Percentiles rank a stretch among this genome's conserved stretches.
Evolutionary conservation across 2,329 filamentous ascomycete genomes (phyloP).

Genomic region (Chrysosporium queenslandicum): DNA sequence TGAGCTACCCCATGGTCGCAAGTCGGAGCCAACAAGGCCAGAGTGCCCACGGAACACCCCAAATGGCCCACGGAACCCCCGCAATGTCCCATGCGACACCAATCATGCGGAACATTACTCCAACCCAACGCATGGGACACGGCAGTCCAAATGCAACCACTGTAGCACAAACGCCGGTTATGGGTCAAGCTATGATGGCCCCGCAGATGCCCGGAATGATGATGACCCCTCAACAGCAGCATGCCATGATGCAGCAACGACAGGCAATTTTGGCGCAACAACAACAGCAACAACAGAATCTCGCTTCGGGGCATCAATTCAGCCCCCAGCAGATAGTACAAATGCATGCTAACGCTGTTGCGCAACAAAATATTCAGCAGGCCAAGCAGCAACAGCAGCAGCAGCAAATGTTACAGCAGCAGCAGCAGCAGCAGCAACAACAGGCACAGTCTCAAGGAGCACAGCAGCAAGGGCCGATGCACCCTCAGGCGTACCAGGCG

Average conservation of each 20-base stretch:
- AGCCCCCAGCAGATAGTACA: slow-evolving; percentile 18
- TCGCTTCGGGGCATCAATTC: slow-evolving; percentile 23
- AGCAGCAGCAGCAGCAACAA: slow-evolving; percentile 12
- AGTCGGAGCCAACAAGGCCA: slow-evolving; percentile 39
- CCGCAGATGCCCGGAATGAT: slow-evolving; percentile 32
- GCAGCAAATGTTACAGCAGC: slow-evolving; percentile 23
- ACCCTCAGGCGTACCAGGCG: slow-evolving; percentile 27
- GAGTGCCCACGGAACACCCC: slow-evolving; percentile 41
- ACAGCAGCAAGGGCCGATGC: slow-evolving; percentile 17
- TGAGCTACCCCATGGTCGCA: slow-evolving; percentile 38
- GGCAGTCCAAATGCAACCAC: slow-evolving; percentile 37
- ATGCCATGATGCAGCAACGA: slow-evolving; percentile 20
- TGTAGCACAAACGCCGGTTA: slow-evolving; percentile 37
- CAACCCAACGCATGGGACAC: slow-evolving; percentile 38
- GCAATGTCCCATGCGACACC: slow-evolving; percentile 40
- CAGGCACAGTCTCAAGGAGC: slow-evolving; percentile 3
- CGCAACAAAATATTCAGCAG: slow-evolving; percentile 20
- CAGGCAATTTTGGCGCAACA: slow-evolving; percentile 28
- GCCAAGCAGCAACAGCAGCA: slow-evolving; percentile 27
- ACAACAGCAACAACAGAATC: slow-evolving; percentile 18
- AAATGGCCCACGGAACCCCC: slow-evolving; percentile 39
- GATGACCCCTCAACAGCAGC: slow-evolving; percentile 34
- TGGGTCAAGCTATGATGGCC: slow-evolving; percentile 36
- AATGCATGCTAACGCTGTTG: slow-evolving; percentile 14
- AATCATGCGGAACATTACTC: slow-evolving; percentile 40